phyloP scores from a whole-genome alignment of 805 yeast species.

The Wickerhamiella qilinensis region DNA sequence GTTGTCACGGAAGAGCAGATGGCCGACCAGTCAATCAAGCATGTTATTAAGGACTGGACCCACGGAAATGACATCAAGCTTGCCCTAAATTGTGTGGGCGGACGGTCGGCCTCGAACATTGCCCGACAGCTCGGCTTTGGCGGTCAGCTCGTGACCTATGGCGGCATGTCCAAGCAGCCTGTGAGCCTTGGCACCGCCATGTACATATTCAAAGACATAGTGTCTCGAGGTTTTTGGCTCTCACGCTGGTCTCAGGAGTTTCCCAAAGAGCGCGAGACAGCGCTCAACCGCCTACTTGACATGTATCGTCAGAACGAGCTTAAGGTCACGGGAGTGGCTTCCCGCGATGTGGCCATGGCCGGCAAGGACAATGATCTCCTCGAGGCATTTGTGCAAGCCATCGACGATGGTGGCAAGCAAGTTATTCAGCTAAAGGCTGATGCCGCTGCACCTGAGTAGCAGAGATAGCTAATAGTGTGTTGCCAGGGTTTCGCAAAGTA shows the following conservation, averaged over 20 bases:
- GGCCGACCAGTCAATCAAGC: slow-evolving; percentile 47
- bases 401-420: slow-evolving; percentile 20
- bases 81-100: slow-evolving; percentile 90
- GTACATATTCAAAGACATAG: slow-evolving; percentile 77
- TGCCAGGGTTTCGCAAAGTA: too few relatives aligned
- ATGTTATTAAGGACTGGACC: slow-evolving; percentile 32
- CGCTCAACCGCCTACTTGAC: slow-evolving; percentile 39
- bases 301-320: slow-evolving; percentile 45
- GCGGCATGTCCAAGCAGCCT: slow-evolving; percentile 96
- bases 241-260: slow-evolving; percentile 36
- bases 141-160: slow-evolving; percentile 78
- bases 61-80: slow-evolving; percentile 39
- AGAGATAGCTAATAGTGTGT: too few relatives aligned
- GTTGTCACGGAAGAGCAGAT: slow-evolving; percentile 85
- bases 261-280: slow-evolving; percentile 42
- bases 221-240: slow-evolving; percentile 82
- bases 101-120: slow-evolving; percentile 63
- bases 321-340: slow-evolving; percentile 31
- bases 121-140: slow-evolving; percentile 65
- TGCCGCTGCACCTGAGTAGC: too few relatives aligned
- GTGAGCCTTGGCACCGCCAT: slow-evolving; percentile 79
- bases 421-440: too few relatives aligned
- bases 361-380: slow-evolving; percentile 28
- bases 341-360: slow-evolving; percentile 18
- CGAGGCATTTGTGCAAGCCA: slow-evolving; percentile 28